Evolutionary conservation across 1,284 basidiomycete genomes (phyloP).

Genomic region (Rhodofomes roseus): DNA sequence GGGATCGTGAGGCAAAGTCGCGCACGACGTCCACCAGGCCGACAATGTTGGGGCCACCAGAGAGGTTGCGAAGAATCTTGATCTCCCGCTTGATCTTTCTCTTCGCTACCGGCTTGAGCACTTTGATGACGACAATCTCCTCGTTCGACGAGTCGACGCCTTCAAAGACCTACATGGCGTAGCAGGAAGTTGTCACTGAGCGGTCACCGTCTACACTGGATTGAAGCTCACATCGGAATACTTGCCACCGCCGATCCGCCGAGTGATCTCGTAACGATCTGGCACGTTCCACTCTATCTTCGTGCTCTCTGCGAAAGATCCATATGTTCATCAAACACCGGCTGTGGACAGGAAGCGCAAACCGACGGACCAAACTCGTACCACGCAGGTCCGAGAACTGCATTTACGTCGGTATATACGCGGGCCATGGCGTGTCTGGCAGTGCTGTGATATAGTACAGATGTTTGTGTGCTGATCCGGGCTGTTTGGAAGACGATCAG

Average conservation of each 20-base stretch:
- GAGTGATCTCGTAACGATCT: slow-evolving; percentile 97
- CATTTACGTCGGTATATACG: slow-evolving; percentile 72
- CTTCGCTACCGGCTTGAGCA: slow-evolving; percentile 87
- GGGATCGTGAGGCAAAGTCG: slow-evolving; percentile 71
- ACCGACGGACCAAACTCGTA: slow-evolving; percentile 67
- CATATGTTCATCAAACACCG: neutral
- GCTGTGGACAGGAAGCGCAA: slow-evolving; percentile 1
- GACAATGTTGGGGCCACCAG: slow-evolving; percentile 85
- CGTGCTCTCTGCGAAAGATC: slow-evolving; percentile 51
- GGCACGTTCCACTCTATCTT: slow-evolving; percentile 87
- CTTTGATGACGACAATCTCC: slow-evolving; percentile 84
- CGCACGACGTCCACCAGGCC: slow-evolving; percentile 82
- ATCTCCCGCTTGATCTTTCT: slow-evolving; percentile 94
- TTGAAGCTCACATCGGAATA: slow-evolving; percentile 77
- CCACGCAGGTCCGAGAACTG: slow-evolving; percentile 68
- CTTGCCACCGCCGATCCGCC: slow-evolving; percentile 96
- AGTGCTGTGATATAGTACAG: neutral
- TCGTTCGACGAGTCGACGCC: slow-evolving; percentile 79
- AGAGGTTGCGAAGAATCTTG: slow-evolving; percentile 86
- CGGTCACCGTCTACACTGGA: neutral
- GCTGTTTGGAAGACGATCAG: neutral
- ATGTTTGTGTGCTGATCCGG: neutral
- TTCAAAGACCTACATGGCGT: slow-evolving; percentile 69
- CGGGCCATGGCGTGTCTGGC: slow-evolving; percentile 39
- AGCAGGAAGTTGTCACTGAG: neutral